phyloP scores from a whole-genome alignment of 768 basidiomycete genomes.

The Boletus sp. region DNA sequence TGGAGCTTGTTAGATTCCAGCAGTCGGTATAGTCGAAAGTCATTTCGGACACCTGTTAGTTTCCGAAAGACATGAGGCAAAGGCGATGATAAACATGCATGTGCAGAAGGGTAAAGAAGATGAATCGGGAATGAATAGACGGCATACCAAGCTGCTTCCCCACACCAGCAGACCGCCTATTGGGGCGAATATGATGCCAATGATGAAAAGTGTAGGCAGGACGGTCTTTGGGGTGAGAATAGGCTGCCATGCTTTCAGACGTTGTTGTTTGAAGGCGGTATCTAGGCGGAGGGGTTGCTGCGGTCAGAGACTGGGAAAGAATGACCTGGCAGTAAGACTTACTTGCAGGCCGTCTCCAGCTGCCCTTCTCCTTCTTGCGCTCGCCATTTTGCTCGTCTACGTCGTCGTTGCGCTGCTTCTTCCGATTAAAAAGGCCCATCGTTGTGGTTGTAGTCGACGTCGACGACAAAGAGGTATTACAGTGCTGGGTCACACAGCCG shows the following conservation, averaged over 20 bases:
- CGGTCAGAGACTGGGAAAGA: slow-evolving; percentile 11
- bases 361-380: slow-evolving; percentile 78
- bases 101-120: slow-evolving; percentile 5
- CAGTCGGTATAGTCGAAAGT: slow-evolving; percentile 95
- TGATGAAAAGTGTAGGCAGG: slow-evolving; percentile 91
- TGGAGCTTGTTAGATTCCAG: slow-evolving; percentile 51
- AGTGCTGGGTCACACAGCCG: slow-evolving; percentile 8
- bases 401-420: slow-evolving; percentile 36
- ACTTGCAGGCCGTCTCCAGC: slow-evolving; percentile 83
- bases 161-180: slow-evolving; percentile 94
- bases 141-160: slow-evolving; percentile 66
- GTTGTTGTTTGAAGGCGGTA: slow-evolving; percentile 99
- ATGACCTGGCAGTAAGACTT: slow-evolving; percentile 29
- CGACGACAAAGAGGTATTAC: not conserved
- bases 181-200: slow-evolving; percentile 92
- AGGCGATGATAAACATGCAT: not conserved
- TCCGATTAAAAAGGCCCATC: slow-evolving; percentile 62
- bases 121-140: slow-evolving; percentile 24
- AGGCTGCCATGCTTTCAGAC: slow-evolving; percentile 99
- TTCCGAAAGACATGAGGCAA: not conserved
- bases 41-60: slow-evolving; percentile 77
- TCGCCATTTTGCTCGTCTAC: slow-evolving; percentile 42
- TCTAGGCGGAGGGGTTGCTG: slow-evolving; percentile 44
- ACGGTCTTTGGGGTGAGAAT: slow-evolving; percentile 98
- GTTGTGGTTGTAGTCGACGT: slow-evolving; percentile 18